phyloP scores from a whole-genome alignment of 768 basidiomycete species.

The Mycena latifolia region DNA sequence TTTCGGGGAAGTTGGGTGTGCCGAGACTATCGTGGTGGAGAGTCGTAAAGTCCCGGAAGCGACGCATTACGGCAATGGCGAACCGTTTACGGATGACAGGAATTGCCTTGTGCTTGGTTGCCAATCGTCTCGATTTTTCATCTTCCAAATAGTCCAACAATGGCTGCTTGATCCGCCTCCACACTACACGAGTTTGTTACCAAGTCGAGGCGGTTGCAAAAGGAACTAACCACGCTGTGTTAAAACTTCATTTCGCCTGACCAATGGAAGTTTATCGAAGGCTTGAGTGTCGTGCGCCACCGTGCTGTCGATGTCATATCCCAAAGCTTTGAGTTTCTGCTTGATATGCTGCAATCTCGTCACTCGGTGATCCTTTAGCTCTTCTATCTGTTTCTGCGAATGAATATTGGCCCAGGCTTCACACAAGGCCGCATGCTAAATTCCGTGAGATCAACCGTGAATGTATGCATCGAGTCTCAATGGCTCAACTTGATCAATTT shows the following conservation, averaged over 20 bases:
- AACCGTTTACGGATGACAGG: neutral
- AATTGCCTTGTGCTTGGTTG: neutral
- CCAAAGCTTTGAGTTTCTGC: neutral
- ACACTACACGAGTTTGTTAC: neutral
- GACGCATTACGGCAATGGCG: conserved; percentile 10
- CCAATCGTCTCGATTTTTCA: neutral
- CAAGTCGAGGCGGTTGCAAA: neutral
- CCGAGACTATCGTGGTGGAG: neutral
- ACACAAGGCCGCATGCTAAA: conserved; percentile 8
- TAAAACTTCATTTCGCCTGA: conserved; percentile 3
- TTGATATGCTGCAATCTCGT: neutral
- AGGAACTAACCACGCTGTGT: neutral
- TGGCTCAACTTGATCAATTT: conserved; percentile 13
- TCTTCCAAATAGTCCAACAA: neutral
- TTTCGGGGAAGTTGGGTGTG: neutral
- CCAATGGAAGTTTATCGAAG: neutral
- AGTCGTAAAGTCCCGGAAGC: neutral
- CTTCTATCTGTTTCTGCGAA: neutral
- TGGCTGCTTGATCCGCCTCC: conserved; percentile 4
- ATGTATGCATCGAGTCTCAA: neutral
- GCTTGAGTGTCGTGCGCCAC: neutral
- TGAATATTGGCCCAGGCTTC: conserved; percentile 1
- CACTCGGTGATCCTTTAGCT: neutral
- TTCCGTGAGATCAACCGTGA: neutral
- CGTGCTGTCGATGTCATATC: conserved; percentile 1